A percentile compares a stretch with the other conserved stretches of the same genome.
Conservation (phyloP, 306 rosid species). For the Cucurbita moschata region DNA sequence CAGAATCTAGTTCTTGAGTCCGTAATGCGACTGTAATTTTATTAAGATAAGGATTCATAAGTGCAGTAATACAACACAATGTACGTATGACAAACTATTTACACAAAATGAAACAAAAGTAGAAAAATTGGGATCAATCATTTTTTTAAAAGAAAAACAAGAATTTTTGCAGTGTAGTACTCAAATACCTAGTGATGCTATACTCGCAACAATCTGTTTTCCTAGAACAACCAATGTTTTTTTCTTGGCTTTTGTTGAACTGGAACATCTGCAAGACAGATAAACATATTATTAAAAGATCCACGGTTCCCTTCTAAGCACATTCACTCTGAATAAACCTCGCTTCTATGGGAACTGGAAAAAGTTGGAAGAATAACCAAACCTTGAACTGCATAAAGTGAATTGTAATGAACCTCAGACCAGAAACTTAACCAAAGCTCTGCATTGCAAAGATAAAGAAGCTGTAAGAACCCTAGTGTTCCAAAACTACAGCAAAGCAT, state of each 20-base stretch:
- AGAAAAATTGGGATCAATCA: background rate
- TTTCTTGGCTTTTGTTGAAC: conserved; percentile 44
- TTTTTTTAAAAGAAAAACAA: background rate
- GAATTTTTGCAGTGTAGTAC: conserved; percentile 8
- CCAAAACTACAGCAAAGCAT: background rate
- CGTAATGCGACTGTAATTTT: background rate
- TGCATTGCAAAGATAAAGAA: conserved; percentile 31
- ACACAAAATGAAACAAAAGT: background rate
- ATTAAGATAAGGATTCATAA: background rate
- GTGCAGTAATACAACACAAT: background rate
- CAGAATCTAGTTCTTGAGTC: background rate
- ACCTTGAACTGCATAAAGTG: conserved; percentile 58
- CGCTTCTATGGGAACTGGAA: background rate
- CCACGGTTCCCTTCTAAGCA: background rate
- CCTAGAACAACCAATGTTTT: conserved; percentile 81
- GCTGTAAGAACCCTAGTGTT: background rate
- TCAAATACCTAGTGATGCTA: background rate
- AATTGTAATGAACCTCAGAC: conserved; percentile 90
- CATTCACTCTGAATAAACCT: background rate
- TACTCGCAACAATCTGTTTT: background rate
- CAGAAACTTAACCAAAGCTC: conserved; percentile 92
- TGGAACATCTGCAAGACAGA: conserved; percentile 42
- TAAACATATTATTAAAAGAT: conserved; percentile 6
- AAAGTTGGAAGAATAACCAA: background rate
- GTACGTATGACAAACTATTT: background rate